Base-by-base conservation (phyloP, 2,329 filamentous ascomycete species). In the Fusarium nematophilum region DNA sequence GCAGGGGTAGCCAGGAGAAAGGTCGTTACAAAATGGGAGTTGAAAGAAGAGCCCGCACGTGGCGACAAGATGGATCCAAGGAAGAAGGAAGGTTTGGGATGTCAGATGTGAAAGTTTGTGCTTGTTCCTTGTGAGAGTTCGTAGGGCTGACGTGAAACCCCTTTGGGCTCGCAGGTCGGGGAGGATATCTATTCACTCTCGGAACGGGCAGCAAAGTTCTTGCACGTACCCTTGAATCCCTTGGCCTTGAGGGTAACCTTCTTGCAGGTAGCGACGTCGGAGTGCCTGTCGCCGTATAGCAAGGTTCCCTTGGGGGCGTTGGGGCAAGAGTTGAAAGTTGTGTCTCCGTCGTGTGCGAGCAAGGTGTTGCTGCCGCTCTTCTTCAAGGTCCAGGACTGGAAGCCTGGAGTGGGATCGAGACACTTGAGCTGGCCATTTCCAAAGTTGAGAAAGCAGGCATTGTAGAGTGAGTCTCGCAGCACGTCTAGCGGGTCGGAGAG, bases 381-480 rank as follows among this genome's bases (percentile, higher is more conserved):
- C 33, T 64, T 56, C 6, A 75, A 43, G 5, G 65, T 65, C 70
- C 70, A 75, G 6, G 48, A 57, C 25, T 70, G 67, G 17, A 62
- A 57, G 14, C 72, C 71, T 1, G 69, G 71, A 2, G 64, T 74
- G 14, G 67, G 67, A 38, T 76, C 73, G 30, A 73, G 68, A 8
- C 73, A 76, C 43, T 72, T 67, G 31, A 76, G 59, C 15, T 61
- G 53, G 14, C 64, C 58, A 17, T 63, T 52, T 13, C 64, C 59
- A 34, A 56, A 50, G 34, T 51, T 56, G 52, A 74, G 53, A 52
- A 73, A 73, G 59, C 73, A 76, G n/a, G 73, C 71, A 45, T 72
- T 73, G 59, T 68, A 64, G 53, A 51, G 55, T 27, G 50, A 51
- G 30, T 75, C 72, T 13, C 59, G 62, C 9, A 75, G 65, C 4